Base-by-base conservation (phyloP, 163 green algal genomes). In the Scenedesmus sp. region DNA sequence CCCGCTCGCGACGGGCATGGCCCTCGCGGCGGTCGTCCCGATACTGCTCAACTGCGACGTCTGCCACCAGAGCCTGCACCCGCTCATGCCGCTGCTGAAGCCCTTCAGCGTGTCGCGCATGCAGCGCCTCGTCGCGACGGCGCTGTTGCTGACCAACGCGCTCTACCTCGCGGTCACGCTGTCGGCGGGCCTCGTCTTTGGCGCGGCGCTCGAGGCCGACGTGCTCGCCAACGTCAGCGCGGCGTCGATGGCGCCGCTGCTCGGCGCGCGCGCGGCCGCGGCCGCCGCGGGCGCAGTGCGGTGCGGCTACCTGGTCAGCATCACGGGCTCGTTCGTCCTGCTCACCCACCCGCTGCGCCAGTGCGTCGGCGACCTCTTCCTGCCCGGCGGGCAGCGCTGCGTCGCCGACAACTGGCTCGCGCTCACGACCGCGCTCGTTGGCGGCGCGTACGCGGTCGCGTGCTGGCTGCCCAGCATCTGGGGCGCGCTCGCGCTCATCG, bases 11-110 rank as follows among this genome's bases (percentile, higher is more conserved):
- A 22, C 53, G 15, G 75, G 22, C 2, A 29, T 83, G 31, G 42
- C 44, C 0, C 18, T 83, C n/a, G 64, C 64, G 5, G 47, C 7
- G 9, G 53, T 84, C 11, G 65, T 78, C n/a, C 82, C 82, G 4
- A 31, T 87, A 20, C 48, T 87, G 45, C 76, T 87, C 2, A 87
- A 87, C 65, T 66, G 66, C n/a, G 64, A 83, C 53, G 71, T 80
- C 11, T 84, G 76, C 54, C 82, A 87, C 50, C 82, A 87, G 71
- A 39, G 24, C 22, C 33, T 87, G 33, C 75, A 82, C 45, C 82
- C 82, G 34, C 57, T 80, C 17, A 62, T 83, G 62, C 60, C 75
- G 6, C 56, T 81, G 53, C 54, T 86, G 47, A n/a, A 62, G 63
- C 81, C 81, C 1, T 86, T 83, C 73, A 69, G 14, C 42, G 50